Conservation (phyloP, 2,329 filamentous ascomycete species). For the Metarhizium sp. region DNA sequence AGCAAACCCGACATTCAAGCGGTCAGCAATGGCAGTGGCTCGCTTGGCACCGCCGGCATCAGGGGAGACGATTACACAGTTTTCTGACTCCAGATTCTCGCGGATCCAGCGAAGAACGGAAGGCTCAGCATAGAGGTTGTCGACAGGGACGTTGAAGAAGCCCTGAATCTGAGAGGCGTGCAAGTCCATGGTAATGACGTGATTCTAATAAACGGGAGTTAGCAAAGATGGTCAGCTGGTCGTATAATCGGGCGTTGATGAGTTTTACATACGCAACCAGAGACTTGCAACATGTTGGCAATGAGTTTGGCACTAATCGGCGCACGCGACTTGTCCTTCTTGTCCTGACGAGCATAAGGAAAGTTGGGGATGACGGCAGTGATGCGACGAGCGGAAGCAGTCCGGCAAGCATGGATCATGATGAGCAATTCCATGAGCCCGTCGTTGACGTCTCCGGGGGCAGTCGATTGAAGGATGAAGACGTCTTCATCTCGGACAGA, state of each 20-base stretch:
- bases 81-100: constrained; percentile 70
- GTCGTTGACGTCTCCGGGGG: constrained; percentile 94
- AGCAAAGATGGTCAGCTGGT: not conserved
- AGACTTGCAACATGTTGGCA: constrained; percentile 94
- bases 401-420: constrained; percentile 88
- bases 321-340: constrained; percentile 90
- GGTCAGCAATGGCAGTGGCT: constrained; percentile 87
- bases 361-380: constrained; percentile 95
- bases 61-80: constrained; percentile 89
- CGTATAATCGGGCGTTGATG: not conserved
- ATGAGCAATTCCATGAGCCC: constrained; percentile 96
- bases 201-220: constrained; percentile 20
- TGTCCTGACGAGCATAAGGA: constrained; percentile 92
- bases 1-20: constrained; percentile 81
- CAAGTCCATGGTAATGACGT: constrained; percentile 88
- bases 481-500: constrained; percentile 96
- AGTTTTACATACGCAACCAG: constrained; percentile 52
- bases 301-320: constrained; percentile 94
- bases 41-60: constrained; percentile 93
- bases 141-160: constrained; percentile 76
- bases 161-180: constrained; percentile 92
- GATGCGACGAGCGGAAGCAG: constrained; percentile 68
- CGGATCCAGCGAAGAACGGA: constrained; percentile 86
- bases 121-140: constrained; percentile 87
- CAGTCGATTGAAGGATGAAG: constrained; percentile 92